A percentile compares a stretch with the other conserved stretches of the same genome.
These are phyloP conservation scores for Rhododendron mucronatum DNA, from an alignment of 148 eudicot genomes.

Conservation along the genomic window DNA sequence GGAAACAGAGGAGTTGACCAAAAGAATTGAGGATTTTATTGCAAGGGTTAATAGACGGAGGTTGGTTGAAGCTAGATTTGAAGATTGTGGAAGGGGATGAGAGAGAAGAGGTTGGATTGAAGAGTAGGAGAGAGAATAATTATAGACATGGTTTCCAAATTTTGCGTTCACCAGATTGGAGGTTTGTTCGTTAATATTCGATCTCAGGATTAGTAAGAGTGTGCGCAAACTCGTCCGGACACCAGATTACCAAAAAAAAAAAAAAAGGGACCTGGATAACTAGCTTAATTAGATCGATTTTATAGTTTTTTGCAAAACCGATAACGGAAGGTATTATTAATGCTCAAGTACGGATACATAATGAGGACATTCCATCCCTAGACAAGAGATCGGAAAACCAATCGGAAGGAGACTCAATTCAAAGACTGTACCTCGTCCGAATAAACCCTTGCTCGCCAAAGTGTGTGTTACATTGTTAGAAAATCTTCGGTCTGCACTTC, in stretches of 20 bases:
- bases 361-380: too few relatives aligned
- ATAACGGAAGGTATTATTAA: too few relatives aligned
- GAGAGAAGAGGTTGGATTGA: background rate
- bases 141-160: background rate
- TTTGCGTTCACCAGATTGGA: background rate
- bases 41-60: constrained; percentile 16
- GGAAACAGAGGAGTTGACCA: constrained; percentile 8
- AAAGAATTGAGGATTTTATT: constrained; percentile 12
- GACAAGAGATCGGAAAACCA: too few relatives aligned
- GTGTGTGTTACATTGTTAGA: too few relatives aligned
- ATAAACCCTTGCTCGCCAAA: too few relatives aligned
- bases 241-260: too few relatives aligned
- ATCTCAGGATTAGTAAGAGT: background rate
- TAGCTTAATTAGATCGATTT: background rate
- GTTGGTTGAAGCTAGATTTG: constrained; percentile 14
- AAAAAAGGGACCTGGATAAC: background rate
- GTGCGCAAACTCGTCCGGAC: too few relatives aligned
- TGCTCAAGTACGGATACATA: too few relatives aligned
- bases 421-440: too few relatives aligned
- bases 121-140: background rate
- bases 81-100: background rate
- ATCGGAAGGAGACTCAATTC: too few relatives aligned
- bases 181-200: background rate
- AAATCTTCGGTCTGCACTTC: too few relatives aligned
- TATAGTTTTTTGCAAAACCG: too few relatives aligned